Evolutionary conservation across 371 early-diverging fungal species (phyloP).

Genomic region (Lichtheimia ramosa): DNA sequence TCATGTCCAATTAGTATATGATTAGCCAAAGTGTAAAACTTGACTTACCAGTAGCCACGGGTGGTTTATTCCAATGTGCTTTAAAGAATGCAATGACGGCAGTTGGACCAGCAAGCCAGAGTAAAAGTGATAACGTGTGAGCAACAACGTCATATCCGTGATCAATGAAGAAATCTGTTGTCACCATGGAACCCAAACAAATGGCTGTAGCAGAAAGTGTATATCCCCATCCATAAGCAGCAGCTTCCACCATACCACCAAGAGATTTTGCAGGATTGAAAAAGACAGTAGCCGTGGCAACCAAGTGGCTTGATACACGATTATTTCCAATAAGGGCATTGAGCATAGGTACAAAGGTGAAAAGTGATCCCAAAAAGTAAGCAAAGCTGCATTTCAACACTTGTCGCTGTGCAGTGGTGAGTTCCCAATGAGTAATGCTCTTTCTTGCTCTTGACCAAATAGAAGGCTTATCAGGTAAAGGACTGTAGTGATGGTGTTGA

Average conservation of each 20-base stretch:
- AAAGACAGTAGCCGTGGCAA: conserved; percentile 66
- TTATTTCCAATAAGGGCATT: conserved; percentile 48
- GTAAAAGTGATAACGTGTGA: conserved; percentile 46
- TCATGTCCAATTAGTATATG: neutral
- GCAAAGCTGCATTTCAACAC: conserved; percentile 67
- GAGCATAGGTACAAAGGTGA: conserved; percentile 62
- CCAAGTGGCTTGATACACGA: conserved; percentile 58
- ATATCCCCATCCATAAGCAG: conserved; percentile 58
- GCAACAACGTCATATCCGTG: conserved; percentile 38
- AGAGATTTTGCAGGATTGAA: conserved; percentile 69
- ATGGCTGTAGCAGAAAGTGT: conserved; percentile 50
- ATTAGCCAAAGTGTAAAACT: too few relatives aligned
- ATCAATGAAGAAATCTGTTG: conserved; percentile 61
- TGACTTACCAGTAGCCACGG: conserved; percentile 55
- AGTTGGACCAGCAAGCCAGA: conserved; percentile 62
- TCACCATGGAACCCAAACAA: conserved; percentile 53
- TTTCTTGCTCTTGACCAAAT: too few relatives aligned
- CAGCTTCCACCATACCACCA: conserved; percentile 71
- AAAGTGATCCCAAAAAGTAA: conserved; percentile 59
- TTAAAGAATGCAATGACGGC: conserved; percentile 61
- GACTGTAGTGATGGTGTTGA: too few relatives aligned
- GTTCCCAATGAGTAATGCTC: neutral
- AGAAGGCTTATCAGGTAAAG: too few relatives aligned
- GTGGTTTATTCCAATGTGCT: conserved; percentile 64
- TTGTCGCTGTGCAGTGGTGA: conserved; percentile 36